Percentiles rank a stretch among this genome's conserved stretches.
phyloP scores from a whole-genome alignment of 768 basidiomycete species.

The Tylopilus intermedius region DNA sequence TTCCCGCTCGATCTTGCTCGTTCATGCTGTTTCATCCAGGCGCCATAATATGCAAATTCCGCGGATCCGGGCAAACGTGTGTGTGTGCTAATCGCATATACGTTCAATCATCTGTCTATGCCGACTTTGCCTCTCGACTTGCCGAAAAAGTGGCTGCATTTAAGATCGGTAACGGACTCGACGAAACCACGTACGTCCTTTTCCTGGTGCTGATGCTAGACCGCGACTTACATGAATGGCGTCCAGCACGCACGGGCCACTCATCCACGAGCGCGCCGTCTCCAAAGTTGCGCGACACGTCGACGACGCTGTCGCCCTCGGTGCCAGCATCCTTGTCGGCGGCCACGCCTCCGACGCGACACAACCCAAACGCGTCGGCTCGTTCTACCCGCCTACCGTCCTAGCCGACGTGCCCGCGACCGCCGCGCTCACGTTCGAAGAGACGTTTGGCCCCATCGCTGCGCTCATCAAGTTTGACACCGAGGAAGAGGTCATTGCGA shows the following conservation, averaged over 20 bases:
- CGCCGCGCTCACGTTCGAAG: constrained; percentile 69
- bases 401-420: constrained; percentile 73
- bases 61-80: constrained; percentile 77
- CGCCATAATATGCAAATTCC: constrained; percentile 76
- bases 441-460: constrained; percentile 94
- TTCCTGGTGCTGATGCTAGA: neutral
- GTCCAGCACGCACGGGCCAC: constrained; percentile 83
- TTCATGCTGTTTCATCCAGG: constrained; percentile 35
- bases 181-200: constrained; percentile 58
- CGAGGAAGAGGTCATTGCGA: constrained; percentile 83
- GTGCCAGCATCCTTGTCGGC: constrained; percentile 88
- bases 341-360: constrained; percentile 59
- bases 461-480: constrained; percentile 86
- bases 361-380: constrained; percentile 28
- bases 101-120: constrained; percentile 87
- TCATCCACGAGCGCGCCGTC: constrained; percentile 83
- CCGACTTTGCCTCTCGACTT: constrained; percentile 84
- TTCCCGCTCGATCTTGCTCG: neutral
- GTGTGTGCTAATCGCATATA: constrained; percentile 89
- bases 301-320: constrained; percentile 77
- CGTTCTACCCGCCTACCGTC: constrained; percentile 86
- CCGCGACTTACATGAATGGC: neutral
- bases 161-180: constrained; percentile 86
- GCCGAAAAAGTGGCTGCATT: constrained; percentile 78
- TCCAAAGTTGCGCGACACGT: constrained; percentile 85